These are phyloP conservation scores for Helianthus annuus DNA, from an alignment of 129 eudicot species.

Conservation along the genomic window DNA sequence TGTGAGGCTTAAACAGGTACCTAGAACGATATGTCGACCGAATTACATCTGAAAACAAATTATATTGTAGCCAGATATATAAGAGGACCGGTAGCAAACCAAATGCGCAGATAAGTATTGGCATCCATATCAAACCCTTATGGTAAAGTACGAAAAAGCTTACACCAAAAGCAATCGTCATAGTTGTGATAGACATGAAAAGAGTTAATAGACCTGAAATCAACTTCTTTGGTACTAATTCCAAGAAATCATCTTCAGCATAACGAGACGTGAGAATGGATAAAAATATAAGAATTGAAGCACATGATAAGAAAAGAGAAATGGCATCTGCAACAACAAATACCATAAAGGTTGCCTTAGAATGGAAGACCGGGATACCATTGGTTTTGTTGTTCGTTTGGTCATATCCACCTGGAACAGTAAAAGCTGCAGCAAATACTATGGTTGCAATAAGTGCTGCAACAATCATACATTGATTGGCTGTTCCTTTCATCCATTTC, in stretches of 20 bases:
- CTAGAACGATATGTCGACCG: not conserved
- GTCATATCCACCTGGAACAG: constrained; percentile 2
- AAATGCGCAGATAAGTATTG: not conserved
- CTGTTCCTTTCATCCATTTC: constrained; percentile 4
- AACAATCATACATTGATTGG: not conserved
- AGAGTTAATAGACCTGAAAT: constrained; percentile 10
- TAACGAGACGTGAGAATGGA: constrained; percentile 16
- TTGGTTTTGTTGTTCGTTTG: not conserved
- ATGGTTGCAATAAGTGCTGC: constrained; percentile 2
- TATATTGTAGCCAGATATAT: not conserved
- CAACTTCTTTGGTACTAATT: constrained; percentile 11
- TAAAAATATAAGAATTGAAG: constrained; percentile 10
- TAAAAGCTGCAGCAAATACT: constrained; percentile 8
- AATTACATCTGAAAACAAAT: not conserved
- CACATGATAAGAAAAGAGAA: not conserved
- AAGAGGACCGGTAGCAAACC: not conserved
- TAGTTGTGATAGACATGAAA: constrained; percentile 8
- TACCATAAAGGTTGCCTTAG: not conserved
- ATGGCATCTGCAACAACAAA: constrained; percentile 27
- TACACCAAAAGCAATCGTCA: constrained; percentile 9
- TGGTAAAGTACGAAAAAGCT: constrained; percentile 31
- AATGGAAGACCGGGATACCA: constrained; percentile 7
- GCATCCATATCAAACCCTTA: not conserved
- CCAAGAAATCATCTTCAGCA: constrained; percentile 29
- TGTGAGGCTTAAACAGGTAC: not conserved